Conservation (phyloP, 305 asterid species). For the Withania somnifera region DNA sequence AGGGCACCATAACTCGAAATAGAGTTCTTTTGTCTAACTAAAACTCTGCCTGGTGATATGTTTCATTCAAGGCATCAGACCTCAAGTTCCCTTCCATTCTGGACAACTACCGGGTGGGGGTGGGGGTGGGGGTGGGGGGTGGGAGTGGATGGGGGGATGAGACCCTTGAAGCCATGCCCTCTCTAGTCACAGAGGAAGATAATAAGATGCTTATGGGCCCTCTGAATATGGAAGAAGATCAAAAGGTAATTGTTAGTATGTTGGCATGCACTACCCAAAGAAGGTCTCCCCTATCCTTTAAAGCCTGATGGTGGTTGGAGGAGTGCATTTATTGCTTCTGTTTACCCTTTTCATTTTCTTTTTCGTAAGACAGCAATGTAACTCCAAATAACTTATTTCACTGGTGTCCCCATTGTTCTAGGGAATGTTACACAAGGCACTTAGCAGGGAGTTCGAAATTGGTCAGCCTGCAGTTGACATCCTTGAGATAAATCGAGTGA, state of each 20-base stretch:
- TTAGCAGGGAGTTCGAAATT: constrained; percentile 28
- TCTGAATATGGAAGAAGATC: neutral
- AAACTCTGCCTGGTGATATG: neutral
- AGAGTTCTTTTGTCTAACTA: neutral
- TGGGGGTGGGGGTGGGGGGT: neutral
- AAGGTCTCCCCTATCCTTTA: neutral
- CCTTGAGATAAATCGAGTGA: constrained; percentile 61
- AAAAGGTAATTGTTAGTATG: neutral
- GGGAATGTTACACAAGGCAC: constrained; percentile 40
- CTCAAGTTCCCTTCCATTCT: neutral
- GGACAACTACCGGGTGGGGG: neutral
- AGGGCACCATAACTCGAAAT: neutral
- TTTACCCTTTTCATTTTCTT: neutral
- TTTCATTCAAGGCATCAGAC: neutral
- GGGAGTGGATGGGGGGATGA: neutral
- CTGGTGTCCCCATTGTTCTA: constrained; percentile 9
- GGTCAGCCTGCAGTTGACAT: constrained; percentile 62
- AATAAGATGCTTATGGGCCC: neutral
- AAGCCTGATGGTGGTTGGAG: neutral
- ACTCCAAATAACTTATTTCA: neutral
- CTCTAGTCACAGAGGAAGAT: neutral
- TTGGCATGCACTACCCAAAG: neutral
- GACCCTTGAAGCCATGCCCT: neutral
- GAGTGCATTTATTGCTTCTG: neutral
- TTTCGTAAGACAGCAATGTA: neutral